Percentiles rank a stretch among this genome's conserved stretches.
Conservation (phyloP, 2,329 filamentous ascomycete species). For the Curvularia sp. region DNA sequence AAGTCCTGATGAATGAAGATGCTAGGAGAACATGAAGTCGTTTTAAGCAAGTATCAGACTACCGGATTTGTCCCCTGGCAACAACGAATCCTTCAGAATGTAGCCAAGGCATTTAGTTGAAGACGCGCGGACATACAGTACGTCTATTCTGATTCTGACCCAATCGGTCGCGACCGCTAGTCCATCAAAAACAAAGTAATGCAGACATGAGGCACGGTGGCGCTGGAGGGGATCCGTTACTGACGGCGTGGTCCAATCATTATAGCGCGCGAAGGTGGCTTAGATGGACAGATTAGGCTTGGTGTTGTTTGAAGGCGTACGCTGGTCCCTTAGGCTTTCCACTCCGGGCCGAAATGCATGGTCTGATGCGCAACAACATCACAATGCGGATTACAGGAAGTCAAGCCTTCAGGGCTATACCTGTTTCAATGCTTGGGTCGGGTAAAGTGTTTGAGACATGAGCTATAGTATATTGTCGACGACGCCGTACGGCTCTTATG, state of each 20-base stretch:
- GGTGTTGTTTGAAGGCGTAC: not conserved
- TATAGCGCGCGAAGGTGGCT: not conserved
- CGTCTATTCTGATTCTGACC: not conserved
- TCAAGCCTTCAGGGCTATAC: too few species aligned
- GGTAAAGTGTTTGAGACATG: not conserved
- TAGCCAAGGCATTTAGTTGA: not conserved
- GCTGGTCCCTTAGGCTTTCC: not conserved
- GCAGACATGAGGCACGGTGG: not conserved
- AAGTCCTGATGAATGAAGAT: not conserved
- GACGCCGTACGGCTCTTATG: not conserved
- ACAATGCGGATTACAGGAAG: not conserved
- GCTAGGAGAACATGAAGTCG: not conserved
- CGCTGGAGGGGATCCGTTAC: not conserved
- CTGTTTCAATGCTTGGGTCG: not conserved
- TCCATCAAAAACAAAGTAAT: not conserved
- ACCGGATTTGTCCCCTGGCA: conserved; percentile 18
- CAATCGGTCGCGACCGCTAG: not conserved
- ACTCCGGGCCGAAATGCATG: not conserved
- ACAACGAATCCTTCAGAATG: conserved; percentile 8
- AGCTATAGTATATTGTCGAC: not conserved
- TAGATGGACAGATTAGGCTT: not conserved
- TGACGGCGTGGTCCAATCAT: not conserved
- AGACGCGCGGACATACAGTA: conserved; percentile 16
- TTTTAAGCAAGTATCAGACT: not conserved
- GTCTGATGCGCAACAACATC: not conserved